Evolutionary conservation across 306 rosid species (phyloP).

Genomic region (Purshia tridentata): DNA sequence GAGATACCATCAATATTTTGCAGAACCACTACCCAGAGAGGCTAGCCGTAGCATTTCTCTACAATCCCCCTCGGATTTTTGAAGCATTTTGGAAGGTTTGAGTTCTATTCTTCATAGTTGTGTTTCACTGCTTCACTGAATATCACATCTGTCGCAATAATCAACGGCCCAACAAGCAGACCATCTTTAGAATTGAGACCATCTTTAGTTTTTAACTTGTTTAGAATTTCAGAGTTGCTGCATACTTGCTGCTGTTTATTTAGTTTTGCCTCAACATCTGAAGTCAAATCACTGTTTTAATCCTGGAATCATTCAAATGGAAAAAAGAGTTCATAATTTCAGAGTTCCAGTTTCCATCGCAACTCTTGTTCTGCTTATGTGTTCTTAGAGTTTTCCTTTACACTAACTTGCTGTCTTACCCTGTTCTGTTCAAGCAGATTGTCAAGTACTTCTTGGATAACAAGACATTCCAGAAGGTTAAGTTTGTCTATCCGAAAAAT

Average conservation of each 20-base stretch:
- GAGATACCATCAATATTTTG: slow-evolving; percentile 44
- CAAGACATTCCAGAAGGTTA: slow-evolving; percentile 86
- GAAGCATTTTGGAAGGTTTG: slow-evolving; percentile 53
- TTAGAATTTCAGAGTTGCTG: neutral
- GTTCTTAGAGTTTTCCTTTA: neutral
- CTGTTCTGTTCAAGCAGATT: slow-evolving; percentile 48
- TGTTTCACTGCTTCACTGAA: neutral
- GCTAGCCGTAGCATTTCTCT: slow-evolving; percentile 45
- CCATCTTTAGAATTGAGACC: neutral
- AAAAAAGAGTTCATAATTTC: neutral
- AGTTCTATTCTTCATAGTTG: neutral
- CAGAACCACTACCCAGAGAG: slow-evolving; percentile 56
- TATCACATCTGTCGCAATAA: neutral
- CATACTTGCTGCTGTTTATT: neutral
- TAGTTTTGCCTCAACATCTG: neutral
- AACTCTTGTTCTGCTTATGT: neutral
- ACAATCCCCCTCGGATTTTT: slow-evolving; percentile 48
- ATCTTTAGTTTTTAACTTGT: neutral
- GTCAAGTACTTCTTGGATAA: slow-evolving; percentile 82
- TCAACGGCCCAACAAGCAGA: too few relatives aligned
- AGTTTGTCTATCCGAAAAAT: slow-evolving; percentile 75
- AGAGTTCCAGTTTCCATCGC: neutral
- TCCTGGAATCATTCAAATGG: neutral
- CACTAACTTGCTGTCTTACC: neutral
- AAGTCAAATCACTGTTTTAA: neutral